phyloP scores from a whole-genome alignment of 306 rosid genomes.

The Quercus gilva region DNA sequence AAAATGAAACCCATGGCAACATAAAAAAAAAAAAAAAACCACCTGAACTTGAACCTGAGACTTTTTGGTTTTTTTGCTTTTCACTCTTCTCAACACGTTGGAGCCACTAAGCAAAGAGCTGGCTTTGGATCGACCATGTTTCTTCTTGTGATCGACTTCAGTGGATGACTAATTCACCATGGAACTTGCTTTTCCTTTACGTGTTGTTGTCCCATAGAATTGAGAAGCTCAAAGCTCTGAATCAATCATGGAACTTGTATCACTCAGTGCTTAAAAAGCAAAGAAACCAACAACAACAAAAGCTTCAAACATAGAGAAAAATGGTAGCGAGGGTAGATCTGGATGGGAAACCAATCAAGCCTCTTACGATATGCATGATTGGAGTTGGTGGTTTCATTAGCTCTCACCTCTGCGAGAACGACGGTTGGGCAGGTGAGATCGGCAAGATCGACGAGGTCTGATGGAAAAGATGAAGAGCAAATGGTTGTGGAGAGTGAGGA shows the following conservation, averaged over 20 bases:
- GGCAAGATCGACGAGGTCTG: too few species aligned
- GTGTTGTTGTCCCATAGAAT: constrained; percentile 12
- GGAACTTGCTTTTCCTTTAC: constrained; percentile 39
- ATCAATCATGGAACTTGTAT: constrained; percentile 63
- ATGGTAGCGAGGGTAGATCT: constrained; percentile 62
- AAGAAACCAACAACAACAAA: background rate
- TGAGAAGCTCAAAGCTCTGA: constrained; percentile 35
- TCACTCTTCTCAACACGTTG: background rate
- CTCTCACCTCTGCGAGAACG: constrained; percentile 80
- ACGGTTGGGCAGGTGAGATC: too few species aligned
- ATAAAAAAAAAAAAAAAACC: too few species aligned
- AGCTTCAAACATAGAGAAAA: background rate
- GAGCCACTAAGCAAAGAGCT: constrained; percentile 41
- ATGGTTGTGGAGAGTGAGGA: too few species aligned
- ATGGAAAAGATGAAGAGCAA: too few species aligned
- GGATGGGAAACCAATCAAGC: constrained; percentile 65
- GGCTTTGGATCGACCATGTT: constrained; percentile 23
- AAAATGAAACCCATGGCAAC: too few species aligned
- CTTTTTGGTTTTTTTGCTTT: background rate
- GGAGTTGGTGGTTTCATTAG: constrained; percentile 95
- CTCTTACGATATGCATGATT: constrained; percentile 84
- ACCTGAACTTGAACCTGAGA: background rate
- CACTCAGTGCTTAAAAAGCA: constrained; percentile 32
- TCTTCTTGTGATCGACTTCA: constrained; percentile 15
- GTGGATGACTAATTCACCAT: constrained; percentile 20